Percentiles rank a stretch among this genome's conserved stretches.
Evolutionary conservation across 2,329 filamentous ascomycete species (phyloP).

Genomic region (Onygenales sp.): DNA sequence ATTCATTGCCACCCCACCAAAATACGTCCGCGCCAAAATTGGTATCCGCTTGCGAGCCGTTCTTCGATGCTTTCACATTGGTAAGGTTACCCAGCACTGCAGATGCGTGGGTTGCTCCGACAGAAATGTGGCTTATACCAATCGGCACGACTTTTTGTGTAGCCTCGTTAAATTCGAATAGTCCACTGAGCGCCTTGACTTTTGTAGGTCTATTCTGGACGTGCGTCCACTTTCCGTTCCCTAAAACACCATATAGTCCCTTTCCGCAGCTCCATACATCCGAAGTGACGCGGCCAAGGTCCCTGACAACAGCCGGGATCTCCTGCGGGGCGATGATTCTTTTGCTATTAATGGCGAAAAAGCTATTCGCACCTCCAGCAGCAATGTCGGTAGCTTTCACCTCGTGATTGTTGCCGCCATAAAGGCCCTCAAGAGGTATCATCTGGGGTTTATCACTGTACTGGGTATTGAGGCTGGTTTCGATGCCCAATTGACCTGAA

Average conservation of each 20-base stretch:
- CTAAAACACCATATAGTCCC: constrained; percentile 74
- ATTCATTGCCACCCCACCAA: constrained; percentile 93
- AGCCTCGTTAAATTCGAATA: constrained; percentile 79
- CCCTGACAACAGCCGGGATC: constrained; percentile 29
- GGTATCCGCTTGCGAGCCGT: constrained; percentile 55
- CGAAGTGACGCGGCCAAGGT: constrained; percentile 50
- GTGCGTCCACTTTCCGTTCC: constrained; percentile 84
- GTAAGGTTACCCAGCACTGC: constrained; percentile 78
- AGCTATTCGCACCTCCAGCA: constrained; percentile 79
- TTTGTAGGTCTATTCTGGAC: constrained; percentile 68
- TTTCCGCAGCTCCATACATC: constrained; percentile 84
- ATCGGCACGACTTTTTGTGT: constrained; percentile 64
- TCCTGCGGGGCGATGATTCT: constrained; percentile 43
- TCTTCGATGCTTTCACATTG: constrained; percentile 46
- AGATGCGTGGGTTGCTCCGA: constrained; percentile 71
- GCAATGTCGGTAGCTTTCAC: constrained; percentile 67
- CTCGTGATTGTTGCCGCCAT: constrained; percentile 53
- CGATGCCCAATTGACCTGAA: constrained; percentile 81
- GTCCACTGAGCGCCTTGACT: constrained; percentile 70
- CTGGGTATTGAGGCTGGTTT: constrained; percentile 52
- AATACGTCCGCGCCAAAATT: constrained; percentile 77
- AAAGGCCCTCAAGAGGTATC: constrained; percentile 62
- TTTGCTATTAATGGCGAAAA: constrained; percentile 73
- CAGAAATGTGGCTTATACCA: constrained; percentile 60
- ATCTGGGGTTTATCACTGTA: constrained; percentile 61